These are phyloP conservation scores for Rickenella mellea DNA, from an alignment of 768 basidiomycete species.

Conservation along the genomic window DNA sequence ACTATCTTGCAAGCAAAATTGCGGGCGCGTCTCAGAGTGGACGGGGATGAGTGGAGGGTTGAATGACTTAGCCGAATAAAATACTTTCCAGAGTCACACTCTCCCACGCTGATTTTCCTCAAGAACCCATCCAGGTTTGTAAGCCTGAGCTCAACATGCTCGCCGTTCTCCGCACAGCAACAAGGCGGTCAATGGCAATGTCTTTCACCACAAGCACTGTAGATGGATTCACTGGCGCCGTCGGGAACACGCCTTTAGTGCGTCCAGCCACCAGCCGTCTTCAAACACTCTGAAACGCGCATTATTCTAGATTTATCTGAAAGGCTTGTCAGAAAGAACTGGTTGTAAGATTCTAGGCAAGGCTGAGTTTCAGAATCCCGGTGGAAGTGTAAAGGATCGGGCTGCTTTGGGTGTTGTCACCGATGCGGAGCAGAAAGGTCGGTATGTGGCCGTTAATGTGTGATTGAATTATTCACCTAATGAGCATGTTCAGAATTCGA, in stretches of 20 bases:
- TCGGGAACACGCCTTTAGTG: constrained; percentile 92
- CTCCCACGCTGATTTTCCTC: neutral
- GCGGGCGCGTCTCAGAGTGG: neutral
- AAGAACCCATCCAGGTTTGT: neutral
- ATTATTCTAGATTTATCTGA: constrained; percentile 66
- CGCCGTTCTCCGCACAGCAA: neutral
- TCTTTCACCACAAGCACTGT: constrained; percentile 31
- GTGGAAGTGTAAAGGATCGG: constrained; percentile 95
- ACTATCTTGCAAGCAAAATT: constrained; percentile 1
- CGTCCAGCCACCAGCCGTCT: constrained; percentile 14
- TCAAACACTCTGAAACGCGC: neutral
- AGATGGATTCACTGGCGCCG: constrained; percentile 76
- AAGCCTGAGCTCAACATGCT: neutral
- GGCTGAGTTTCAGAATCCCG: constrained; percentile 97
- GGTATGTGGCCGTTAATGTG: constrained; percentile 34
- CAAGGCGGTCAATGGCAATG: neutral
- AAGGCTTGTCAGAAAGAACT: constrained; percentile 70
- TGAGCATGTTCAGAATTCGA: constrained; percentile 42
- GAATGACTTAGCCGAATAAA: neutral
- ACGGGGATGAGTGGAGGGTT: neutral
- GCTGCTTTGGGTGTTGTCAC: constrained; percentile 84
- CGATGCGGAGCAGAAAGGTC: constrained; percentile 79
- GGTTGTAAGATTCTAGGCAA: constrained; percentile 88
- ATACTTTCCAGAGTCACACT: neutral
- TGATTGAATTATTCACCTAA: neutral